Conservation (phyloP, 2,329 filamentous ascomycete species). For the Rasamsonia emersonii region DNA sequence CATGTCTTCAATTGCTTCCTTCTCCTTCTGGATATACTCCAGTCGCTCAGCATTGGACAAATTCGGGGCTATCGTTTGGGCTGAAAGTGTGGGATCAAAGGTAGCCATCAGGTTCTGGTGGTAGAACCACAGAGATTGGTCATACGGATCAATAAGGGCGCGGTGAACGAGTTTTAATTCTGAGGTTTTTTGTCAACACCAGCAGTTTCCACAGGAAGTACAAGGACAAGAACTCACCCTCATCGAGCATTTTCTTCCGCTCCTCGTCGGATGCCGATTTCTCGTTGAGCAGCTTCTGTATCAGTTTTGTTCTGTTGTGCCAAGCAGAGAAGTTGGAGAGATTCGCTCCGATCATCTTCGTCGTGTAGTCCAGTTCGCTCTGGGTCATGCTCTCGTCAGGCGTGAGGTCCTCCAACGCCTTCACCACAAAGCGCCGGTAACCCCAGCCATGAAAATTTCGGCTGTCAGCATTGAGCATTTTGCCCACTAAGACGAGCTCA, state of each 20-base stretch:
- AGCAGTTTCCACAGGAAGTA: background rate
- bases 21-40: constrained; percentile 59
- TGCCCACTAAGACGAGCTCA: constrained; percentile 72
- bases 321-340: constrained; percentile 96
- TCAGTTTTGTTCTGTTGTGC: constrained; percentile 82
- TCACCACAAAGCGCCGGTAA: constrained; percentile 72
- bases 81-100: constrained; percentile 43
- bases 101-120: constrained; percentile 78
- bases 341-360: constrained; percentile 73
- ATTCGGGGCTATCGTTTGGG: constrained; percentile 55
- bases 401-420: constrained; percentile 57
- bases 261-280: constrained; percentile 54
- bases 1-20: constrained; percentile 63
- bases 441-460: constrained; percentile 97
- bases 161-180: constrained; percentile 70
- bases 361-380: constrained; percentile 80
- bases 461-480: constrained; percentile 79
- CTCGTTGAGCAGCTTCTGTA: constrained; percentile 65
- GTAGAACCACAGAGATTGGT: constrained; percentile 96
- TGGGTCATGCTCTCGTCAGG: constrained; percentile 57
- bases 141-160: constrained; percentile 81
- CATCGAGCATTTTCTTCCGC: constrained; percentile 61
- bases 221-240: constrained; percentile 42
- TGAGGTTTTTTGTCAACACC: constrained; percentile 14
- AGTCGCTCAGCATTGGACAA: constrained; percentile 55